Base-by-base conservation (phyloP, 768 basidiomycete species). In the Collybiopsis luxurians region DNA sequence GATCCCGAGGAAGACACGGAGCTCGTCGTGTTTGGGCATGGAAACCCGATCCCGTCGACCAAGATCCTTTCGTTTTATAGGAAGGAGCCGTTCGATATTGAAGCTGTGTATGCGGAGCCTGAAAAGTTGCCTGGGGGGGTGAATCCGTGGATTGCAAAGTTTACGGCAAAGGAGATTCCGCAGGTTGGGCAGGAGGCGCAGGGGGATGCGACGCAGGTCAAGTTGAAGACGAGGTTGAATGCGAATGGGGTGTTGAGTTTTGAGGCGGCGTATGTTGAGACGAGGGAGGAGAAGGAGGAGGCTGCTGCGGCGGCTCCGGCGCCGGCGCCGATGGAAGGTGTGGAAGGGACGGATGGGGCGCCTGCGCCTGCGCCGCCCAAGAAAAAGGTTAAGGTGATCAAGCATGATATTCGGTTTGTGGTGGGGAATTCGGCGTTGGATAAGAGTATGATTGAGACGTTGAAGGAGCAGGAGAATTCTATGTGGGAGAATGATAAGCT, bases 31-130 rank as follows among this genome's bases (percentile, higher is more conserved):
- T 98, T 95, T 85, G 89, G 90, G 51, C 79, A 79, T 43, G 89
- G 88, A 53, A 96, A 98, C 73, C 65, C 73, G 43, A 81, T 96
- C 59, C 97, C 97, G 4, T 95, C 93, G 23, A 96, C 95, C 69
- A 98, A 98, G 75, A 85, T 95, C 61, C 84, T 98, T 63, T 93
- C 93, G 4, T 97, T 98, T 82, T 91, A 93, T 73, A 88, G 96
- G 69, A 88, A 86, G 65, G 86, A 87, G 38, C 71, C 88, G 3
- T 99, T 99, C 76, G 89, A 91, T 44, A 80, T 99, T 66, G 89
- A 95, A 72, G 90, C 92, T 1, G 73, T 74, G 42, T 98, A 98
- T 71, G 87, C 85, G 13, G 84, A 95, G 17, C 87, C 89, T 2
- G 64, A 75, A 3, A 58, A 63, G 15, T 80, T 98, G 30, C 95